phyloP scores from a whole-genome alignment of 192 early-diverging fungal species.

The Coemansia sp. region DNA sequence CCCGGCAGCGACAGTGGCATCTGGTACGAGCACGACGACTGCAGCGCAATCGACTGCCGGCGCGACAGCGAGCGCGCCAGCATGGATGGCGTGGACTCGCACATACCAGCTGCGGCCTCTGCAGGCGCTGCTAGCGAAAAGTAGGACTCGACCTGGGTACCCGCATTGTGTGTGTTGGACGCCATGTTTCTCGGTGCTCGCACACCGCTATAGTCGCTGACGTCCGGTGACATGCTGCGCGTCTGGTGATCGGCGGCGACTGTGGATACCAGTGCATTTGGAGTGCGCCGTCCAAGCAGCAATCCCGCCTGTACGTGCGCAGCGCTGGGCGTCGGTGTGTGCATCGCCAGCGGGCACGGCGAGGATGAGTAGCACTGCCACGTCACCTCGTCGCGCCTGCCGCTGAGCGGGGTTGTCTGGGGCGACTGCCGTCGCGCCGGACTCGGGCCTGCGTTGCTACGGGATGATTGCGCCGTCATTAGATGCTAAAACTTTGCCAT shows the following conservation, averaged over 20 bases:
- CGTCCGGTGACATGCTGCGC: not conserved
- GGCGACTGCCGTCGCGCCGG: slow-evolving; percentile 3
- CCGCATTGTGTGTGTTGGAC: slow-evolving; percentile 4
- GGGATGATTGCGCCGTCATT: not conserved
- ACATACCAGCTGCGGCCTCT: slow-evolving; percentile 2
- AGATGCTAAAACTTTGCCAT: not conserved
- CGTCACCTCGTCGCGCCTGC: not conserved
- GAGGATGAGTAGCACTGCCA: not conserved
- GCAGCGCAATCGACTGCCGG: slow-evolving; percentile 36
- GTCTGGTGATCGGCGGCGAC: not conserved
- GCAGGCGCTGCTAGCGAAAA: slow-evolving; percentile 5
- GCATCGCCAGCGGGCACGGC: slow-evolving; percentile 4
- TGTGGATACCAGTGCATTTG: not conserved
- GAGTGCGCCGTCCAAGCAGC: not conserved
- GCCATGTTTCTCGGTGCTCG: slow-evolving; percentile 5
- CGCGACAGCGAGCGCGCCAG: slow-evolving; percentile 24
- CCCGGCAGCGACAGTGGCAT: slow-evolving; percentile 22
- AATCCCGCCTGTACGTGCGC: not conserved
- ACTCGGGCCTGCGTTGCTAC: not conserved
- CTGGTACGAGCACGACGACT: slow-evolving; percentile 34
- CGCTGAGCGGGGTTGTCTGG: not conserved
- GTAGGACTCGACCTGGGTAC: slow-evolving; percentile 10
- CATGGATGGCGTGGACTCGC: not conserved
- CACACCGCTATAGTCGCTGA: too few relatives aligned
- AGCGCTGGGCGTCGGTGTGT: slow-evolving; percentile 19